phyloP scores from a whole-genome alignment of 2,329 filamentous ascomycete genomes.

The Colletotrichum sp. region DNA sequence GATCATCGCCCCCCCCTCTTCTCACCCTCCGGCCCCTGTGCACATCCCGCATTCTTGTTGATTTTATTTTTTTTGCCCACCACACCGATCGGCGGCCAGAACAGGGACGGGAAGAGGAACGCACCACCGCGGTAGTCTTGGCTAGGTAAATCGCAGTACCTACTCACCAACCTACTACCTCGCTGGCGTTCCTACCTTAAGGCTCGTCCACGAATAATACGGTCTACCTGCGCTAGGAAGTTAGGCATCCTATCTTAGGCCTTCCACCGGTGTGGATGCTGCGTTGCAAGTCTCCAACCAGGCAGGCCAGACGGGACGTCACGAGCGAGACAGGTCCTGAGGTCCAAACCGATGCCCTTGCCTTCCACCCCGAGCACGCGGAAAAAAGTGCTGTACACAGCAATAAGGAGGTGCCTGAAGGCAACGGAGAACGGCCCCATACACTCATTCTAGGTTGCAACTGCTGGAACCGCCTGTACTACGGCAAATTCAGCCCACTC shows the following conservation, averaged over 20 bases:
- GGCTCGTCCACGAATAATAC: not conserved
- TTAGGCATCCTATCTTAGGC: not conserved
- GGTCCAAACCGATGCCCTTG: not conserved
- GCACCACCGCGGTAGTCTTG: not conserved
- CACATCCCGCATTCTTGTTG: conserved; percentile 17
- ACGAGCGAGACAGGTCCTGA: not conserved
- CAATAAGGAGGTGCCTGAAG: not conserved
- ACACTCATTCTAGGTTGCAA: not conserved
- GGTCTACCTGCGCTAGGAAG: not conserved
- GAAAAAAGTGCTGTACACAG: not conserved
- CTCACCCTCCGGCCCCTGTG: conserved; percentile 6
- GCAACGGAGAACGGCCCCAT: not conserved
- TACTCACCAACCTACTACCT: not conserved
- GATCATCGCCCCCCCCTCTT: conserved; percentile 6
- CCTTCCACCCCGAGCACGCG: not conserved
- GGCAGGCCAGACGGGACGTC: not conserved
- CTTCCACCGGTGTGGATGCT: not conserved
- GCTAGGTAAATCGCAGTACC: not conserved
- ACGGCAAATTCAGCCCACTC: not conserved
- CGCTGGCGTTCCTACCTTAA: not conserved
- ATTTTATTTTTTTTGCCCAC: not conserved
- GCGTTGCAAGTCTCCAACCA: not conserved
- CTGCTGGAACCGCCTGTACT: not conserved
- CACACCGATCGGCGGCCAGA: not conserved
- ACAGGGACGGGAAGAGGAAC: not conserved